These are phyloP conservation scores for Ogataea nakhonphanomensis DNA, from an alignment of 805 yeast species.

Conservation along the genomic window DNA sequence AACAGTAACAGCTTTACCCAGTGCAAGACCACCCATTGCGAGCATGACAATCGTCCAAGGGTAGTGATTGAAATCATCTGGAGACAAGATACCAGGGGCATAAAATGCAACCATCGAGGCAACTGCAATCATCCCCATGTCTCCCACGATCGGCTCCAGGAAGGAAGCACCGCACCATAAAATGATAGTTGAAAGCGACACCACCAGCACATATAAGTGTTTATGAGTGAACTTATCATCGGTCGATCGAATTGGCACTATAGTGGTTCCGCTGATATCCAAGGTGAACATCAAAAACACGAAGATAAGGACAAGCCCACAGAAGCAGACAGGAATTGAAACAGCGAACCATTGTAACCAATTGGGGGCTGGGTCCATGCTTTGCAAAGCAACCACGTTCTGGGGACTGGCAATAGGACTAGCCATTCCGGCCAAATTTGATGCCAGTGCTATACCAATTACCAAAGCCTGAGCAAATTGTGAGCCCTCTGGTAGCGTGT, in stretches of 20 bases:
- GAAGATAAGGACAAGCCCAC: conserved; percentile 71
- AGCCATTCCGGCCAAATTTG: conserved; percentile 95
- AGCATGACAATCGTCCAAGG: conserved; percentile 94
- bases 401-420: conserved; percentile 98
- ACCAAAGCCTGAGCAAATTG: conserved; percentile 80
- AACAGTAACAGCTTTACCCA: conserved; percentile 92
- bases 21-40: conserved; percentile 97
- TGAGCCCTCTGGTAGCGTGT: conserved; percentile 77
- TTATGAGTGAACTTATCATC: conserved; percentile 64
- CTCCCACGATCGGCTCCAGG: conserved; percentile 74
- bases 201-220: conserved; percentile 72
- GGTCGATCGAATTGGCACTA: conserved; percentile 59
- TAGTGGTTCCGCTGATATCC: conserved; percentile 39
- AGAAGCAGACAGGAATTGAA: conserved; percentile 72
- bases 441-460: conserved; percentile 88
- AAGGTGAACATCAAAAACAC: conserved; percentile 63
- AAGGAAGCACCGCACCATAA: conserved; percentile 89
- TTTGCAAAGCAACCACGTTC: conserved; percentile 83
- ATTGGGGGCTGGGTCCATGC: conserved; percentile 77
- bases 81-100: conserved; percentile 81
- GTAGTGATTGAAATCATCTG: conserved; percentile 92
- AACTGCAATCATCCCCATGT: conserved; percentile 94
- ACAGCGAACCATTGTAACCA: conserved; percentile 96
- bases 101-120: conserved; percentile 88
- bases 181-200: conserved; percentile 68